Conservation (phyloP, 106 monocot species). For the Dendrobium catenatum region DNA sequence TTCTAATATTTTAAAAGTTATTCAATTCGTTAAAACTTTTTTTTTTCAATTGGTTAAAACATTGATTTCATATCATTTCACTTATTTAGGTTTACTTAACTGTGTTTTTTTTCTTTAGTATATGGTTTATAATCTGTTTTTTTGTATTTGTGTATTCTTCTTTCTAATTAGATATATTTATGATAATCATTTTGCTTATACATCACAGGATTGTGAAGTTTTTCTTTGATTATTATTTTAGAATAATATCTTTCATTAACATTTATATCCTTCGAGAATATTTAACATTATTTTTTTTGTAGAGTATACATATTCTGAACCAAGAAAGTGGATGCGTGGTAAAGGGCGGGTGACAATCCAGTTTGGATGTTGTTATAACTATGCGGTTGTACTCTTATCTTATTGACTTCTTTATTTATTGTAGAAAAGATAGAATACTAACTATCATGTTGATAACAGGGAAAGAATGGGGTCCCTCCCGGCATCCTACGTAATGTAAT, state of each 20-base stretch:
- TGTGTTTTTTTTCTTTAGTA: neutral
- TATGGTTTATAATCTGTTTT: neutral
- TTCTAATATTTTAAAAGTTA: too few species aligned
- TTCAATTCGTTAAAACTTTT: neutral
- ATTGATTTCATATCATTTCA: neutral
- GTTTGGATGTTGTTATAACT: slow-evolving; percentile 33
- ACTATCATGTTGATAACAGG: slow-evolving; percentile 28
- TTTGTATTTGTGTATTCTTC: neutral
- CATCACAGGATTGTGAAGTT: neutral
- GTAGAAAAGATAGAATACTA: neutral
- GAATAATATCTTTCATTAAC: neutral
- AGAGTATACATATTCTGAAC: slow-evolving; percentile 25
- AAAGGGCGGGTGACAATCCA: neutral
- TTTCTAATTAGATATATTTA: neutral
- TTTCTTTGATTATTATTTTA: neutral
- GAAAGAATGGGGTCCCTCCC: slow-evolving; percentile 72
- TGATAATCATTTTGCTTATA: neutral
- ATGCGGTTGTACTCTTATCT: slow-evolving; percentile 13
- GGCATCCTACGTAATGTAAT: slow-evolving; percentile 47
- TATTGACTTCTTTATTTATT: neutral
- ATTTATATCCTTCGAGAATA: neutral
- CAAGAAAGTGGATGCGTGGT: neutral
- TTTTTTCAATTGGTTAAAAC: neutral
- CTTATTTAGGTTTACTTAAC: neutral
- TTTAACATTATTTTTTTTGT: neutral